Evolutionary conservation across 108 stramenopile genomes (phyloP).

Genomic region (Cyclostephanos invisitatus): DNA sequence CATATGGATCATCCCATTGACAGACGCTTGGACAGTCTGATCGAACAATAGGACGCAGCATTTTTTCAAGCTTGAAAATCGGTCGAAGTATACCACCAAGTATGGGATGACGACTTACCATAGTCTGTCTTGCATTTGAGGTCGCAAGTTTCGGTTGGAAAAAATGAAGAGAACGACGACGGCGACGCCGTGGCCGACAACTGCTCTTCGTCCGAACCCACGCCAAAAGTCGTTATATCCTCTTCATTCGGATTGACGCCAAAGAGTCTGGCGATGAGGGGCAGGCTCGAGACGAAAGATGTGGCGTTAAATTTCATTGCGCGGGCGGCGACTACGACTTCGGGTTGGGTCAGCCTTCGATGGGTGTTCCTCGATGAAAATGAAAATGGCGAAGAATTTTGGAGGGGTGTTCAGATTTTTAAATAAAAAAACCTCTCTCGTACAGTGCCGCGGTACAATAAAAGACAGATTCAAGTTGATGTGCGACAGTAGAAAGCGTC

Average conservation of each 20-base stretch:
- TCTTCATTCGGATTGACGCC: not conserved
- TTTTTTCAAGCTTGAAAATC: too few relatives aligned
- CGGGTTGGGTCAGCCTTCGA: too few relatives aligned
- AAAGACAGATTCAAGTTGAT: too few relatives aligned
- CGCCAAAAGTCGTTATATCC: too few relatives aligned
- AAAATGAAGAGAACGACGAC: not conserved
- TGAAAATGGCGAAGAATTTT: too few relatives aligned
- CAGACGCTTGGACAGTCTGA: not conserved
- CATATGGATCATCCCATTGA: not conserved
- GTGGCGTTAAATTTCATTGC: not conserved
- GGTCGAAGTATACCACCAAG: not conserved
- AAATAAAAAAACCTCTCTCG: too few relatives aligned
- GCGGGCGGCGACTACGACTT: too few relatives aligned
- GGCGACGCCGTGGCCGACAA: not conserved
- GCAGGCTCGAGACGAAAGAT: not conserved
- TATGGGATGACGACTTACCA: not conserved
- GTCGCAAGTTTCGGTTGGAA: not conserved
- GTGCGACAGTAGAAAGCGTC: too few relatives aligned
- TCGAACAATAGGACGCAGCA: not conserved
- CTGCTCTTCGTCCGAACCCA: too few relatives aligned
- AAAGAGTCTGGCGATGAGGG: not conserved
- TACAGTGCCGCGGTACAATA: too few relatives aligned
- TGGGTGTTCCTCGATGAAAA: too few relatives aligned
- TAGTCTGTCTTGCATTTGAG: not conserved
- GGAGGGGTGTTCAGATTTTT: too few relatives aligned